A percentile compares a stretch with the other conserved stretches of the same genome.
Evolutionary conservation across 257 asterid species (phyloP).

Genomic region (Penstemon newberryi): DNA sequence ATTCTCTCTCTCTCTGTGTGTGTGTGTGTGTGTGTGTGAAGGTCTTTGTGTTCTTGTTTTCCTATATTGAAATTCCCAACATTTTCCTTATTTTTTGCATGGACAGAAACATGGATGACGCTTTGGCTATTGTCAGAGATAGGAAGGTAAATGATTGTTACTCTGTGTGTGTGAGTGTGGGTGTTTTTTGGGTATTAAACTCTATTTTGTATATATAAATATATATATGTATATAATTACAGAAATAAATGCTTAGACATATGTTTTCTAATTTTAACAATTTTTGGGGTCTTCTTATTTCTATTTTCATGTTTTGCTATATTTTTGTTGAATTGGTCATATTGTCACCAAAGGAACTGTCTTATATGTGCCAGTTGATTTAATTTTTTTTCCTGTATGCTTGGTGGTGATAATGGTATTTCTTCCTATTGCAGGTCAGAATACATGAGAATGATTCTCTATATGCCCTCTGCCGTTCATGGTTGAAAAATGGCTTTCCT

Average conservation of each 20-base stretch:
- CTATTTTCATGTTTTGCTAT: slow-evolving; percentile 1
- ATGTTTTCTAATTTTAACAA: background rate
- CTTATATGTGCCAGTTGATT: background rate
- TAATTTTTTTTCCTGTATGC: background rate
- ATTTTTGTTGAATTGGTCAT: background rate
- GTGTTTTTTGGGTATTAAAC: background rate
- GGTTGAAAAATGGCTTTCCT: slow-evolving; percentile 77
- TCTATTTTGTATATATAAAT: background rate
- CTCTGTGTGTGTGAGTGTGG: background rate
- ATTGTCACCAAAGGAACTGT: background rate
- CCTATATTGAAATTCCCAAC: slow-evolving; percentile 20
- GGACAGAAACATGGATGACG: slow-evolving; percentile 63
- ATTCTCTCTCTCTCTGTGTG: background rate
- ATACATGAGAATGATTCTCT: slow-evolving; percentile 62
- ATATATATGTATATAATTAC: background rate
- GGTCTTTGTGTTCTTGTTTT: background rate
- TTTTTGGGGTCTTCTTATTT: slow-evolving; percentile 1
- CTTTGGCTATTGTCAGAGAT: slow-evolving; percentile 52
- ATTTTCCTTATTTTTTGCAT: slow-evolving; percentile 36
- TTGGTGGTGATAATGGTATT: slow-evolving; percentile 20
- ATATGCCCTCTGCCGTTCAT: slow-evolving; percentile 77
- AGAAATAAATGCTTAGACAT: background rate
- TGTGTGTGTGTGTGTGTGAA: background rate
- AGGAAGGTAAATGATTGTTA: slow-evolving; percentile 57
- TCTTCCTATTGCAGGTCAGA: slow-evolving; percentile 57